Base-by-base conservation (phyloP, 2,329 filamentous ascomycete genomes). In the Dothistroma pini region DNA sequence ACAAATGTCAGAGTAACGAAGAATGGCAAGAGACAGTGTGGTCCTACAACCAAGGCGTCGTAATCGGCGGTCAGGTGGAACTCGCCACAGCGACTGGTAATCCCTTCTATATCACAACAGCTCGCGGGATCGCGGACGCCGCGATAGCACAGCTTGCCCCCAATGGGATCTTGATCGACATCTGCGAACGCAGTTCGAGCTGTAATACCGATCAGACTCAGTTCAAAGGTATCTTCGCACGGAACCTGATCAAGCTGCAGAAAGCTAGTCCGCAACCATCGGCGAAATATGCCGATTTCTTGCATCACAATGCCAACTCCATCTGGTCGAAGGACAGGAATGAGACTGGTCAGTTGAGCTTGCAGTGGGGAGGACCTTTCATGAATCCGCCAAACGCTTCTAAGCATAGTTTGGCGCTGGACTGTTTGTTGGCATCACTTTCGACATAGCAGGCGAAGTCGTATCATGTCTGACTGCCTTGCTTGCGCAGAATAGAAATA, bases 201-300 rank as follows among this genome's bases (percentile, higher is more conserved):
- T 78, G 76, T 51, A 75, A 75, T 16, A 68, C 55, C 10, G 75
- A 78, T 58, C 82, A 79, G 1, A 79, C 64, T 48, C 85, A 89
- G 69, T 91, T 91, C 80, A 91, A 91, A 74, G 88, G 89, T 2
- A 78, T 90, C 38, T 89, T 90, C 64, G 79, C 84, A n/a, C 81
- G 87, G 22, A 89, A 89, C 68, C 75, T 91, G 29, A 78, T 80
- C 32, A 81, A 82, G 58, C 74, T 91, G 32, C 78, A 87, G 22
- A 69, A 75, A 0, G 81, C 73, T 2, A 79, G 79, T 1, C 82
- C 83, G 0, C 75, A 81, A 32, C 48, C 19, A 22, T 22, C 25
- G 10, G 72, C 77, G 2, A 71, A 72, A 7, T 87, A 86, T 68
- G 76, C 60, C 11, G 59, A 59, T 10, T 85, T 86, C 57, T 83